Evolutionary conservation across 2,329 filamentous ascomycete species (phyloP).

Genomic region (Fusarium nurragi): DNA sequence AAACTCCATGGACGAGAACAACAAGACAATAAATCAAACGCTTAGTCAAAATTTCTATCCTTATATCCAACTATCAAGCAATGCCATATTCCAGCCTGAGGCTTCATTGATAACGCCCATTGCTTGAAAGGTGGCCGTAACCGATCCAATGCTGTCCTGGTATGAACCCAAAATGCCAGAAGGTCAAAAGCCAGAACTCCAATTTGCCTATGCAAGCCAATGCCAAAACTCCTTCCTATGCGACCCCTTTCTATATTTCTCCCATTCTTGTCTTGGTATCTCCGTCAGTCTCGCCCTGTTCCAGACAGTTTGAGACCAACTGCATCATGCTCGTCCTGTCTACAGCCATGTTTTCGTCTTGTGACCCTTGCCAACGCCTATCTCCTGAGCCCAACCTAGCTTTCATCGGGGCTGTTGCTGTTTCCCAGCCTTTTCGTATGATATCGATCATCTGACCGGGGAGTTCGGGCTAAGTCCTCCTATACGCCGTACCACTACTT

Average conservation of each 20-base stretch:
- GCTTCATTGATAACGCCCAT: not conserved
- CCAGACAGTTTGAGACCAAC: not conserved
- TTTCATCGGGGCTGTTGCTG: constrained; percentile 24
- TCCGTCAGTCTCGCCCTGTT: not conserved
- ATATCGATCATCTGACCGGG: constrained; percentile 37
- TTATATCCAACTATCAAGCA: not conserved
- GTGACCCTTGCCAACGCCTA: not conserved
- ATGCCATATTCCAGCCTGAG: not conserved
- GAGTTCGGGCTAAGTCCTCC: constrained; percentile 45
- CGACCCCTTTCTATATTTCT: not conserved
- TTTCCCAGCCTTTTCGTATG: constrained; percentile 23
- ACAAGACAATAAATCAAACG: not conserved
- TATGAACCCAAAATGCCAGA: not conserved
- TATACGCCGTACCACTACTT: constrained; percentile 54
- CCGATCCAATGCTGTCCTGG: constrained; percentile 11
- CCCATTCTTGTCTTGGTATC: not conserved
- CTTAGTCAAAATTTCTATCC: not conserved
- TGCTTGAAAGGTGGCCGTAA: not conserved
- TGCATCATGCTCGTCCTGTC: not conserved
- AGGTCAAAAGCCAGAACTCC: constrained; percentile 10
- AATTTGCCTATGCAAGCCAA: constrained; percentile 1
- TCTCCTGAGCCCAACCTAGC: not conserved
- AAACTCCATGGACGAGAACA: not conserved
- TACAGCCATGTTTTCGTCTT: not conserved
- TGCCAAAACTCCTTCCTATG: constrained; percentile 33